phyloP scores from a whole-genome alignment of 306 rosid genomes.

The Quercus alba region DNA sequence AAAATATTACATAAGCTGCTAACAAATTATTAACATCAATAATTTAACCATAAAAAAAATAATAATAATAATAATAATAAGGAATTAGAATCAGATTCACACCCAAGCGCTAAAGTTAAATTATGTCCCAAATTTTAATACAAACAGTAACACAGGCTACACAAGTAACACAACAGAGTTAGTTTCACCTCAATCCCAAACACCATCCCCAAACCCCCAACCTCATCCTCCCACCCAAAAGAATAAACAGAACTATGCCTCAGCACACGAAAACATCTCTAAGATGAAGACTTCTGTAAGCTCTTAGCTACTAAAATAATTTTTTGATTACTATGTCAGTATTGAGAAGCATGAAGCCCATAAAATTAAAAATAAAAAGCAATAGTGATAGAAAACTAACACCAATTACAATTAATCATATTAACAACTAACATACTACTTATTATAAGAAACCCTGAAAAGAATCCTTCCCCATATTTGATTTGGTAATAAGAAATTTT shows the following conservation, averaged over 20 bases:
- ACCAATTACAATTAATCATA: background rate
- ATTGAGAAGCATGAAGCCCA: background rate
- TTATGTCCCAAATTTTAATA: background rate
- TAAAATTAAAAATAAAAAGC: background rate
- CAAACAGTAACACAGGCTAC: background rate
- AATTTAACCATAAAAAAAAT: too few species aligned
- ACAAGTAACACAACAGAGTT: background rate
- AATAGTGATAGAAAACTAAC: background rate
- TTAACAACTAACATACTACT: too few species aligned
- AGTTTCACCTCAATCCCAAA: background rate
- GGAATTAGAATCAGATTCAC: slow-evolving; percentile 5
- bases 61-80: background rate
- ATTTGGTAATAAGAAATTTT: too few species aligned
- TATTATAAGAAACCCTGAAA: too few species aligned
- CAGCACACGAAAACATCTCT: background rate
- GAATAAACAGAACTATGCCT: background rate
- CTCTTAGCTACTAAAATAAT: background rate
- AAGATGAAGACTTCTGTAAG: background rate
- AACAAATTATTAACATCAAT: background rate
- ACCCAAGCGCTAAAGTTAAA: background rate
- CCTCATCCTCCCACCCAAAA: background rate
- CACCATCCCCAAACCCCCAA: background rate
- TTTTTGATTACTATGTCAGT: background rate
- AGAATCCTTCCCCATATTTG: too few species aligned
- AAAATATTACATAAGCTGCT: slow-evolving; percentile 10